Conservation (phyloP, 2,329 filamentous ascomycete species). For the Scopulariopsis brevicaulis region DNA sequence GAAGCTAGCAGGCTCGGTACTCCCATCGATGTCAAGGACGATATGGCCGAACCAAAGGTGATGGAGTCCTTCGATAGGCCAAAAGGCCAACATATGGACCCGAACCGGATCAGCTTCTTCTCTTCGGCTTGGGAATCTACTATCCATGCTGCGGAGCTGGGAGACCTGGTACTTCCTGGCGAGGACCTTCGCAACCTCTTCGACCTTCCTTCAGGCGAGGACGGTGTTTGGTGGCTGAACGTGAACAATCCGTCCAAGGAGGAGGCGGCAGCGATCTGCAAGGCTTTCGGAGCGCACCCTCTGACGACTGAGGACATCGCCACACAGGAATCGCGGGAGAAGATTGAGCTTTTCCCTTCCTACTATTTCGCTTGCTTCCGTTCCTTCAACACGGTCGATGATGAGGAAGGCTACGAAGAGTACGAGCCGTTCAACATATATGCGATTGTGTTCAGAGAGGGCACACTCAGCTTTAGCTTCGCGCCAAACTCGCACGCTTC, state of each 20-base stretch:
- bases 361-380: constrained; percentile 99
- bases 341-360: constrained; percentile 93
- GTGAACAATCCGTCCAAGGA: constrained; percentile 83
- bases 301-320: constrained; percentile 94
- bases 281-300: constrained; percentile 90
- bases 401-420: constrained; percentile 68
- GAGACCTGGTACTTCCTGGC: constrained; percentile 77
- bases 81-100: constrained; percentile 34
- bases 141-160: constrained; percentile 81
- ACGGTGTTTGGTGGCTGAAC: constrained; percentile 97
- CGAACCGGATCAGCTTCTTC: constrained; percentile 91
- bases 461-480: constrained; percentile 91
- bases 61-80: constrained; percentile 2
- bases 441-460: constrained; percentile 92
- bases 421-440: constrained; percentile 95
- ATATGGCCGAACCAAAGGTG: constrained; percentile 22
- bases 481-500: constrained; percentile 75
- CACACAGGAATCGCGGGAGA: constrained; percentile 91
- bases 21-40: constrained; percentile 23
- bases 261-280: constrained; percentile 78
- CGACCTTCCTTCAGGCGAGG: constrained; percentile 46
- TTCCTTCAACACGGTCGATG: constrained; percentile 72
- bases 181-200: constrained; percentile 88
- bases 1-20: constrained; percentile 46
- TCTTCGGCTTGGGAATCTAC: constrained; percentile 90